Base-by-base conservation (phyloP, 2,329 filamentous ascomycete genomes). In the Onygena corvina region DNA sequence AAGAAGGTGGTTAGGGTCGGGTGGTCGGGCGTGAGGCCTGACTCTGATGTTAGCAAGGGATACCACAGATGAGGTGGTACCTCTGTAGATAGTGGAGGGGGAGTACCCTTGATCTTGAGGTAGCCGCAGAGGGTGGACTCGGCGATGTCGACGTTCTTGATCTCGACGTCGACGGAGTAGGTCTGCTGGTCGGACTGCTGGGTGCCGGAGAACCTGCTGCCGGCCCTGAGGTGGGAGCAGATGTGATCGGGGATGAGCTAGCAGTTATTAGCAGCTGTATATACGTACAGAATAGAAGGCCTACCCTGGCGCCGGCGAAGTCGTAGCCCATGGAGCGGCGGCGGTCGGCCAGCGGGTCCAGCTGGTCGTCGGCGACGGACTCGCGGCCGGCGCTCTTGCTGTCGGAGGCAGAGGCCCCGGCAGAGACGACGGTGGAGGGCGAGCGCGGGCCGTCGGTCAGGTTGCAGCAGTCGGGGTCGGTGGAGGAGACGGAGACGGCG, bases 1-100 rank as follows among this genome's bases (percentile, higher is more conserved):
- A 98, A 98, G 65, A 93, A 98, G 1, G 92, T 98, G 6, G 90
- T 96, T 46, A 98, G 74, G n/a, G 89, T 95, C 9, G 90, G 90
- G 64, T 96, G 90, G 67, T 95, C 89, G 63, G 93, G 84, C 0
- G 92, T 96, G 12, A 98, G 74, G 47, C 89, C 89, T 95, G 8
- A 49, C 11, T 44, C 50, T n/a, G 11, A n/a, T 33, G 36, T 30
- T n/a, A 30, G n/a, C 29, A n/a, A n/a, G n/a, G n/a, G n/a, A n/a
- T n/a, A n/a, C n/a, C n/a, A n/a, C n/a, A n/a, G n/a, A n/a, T n/a
- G n/a, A n/a, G n/a, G n/a, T n/a, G n/a, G n/a, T n/a, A n/a, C n/a
- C n/a, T n/a, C n/a, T n/a, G n/a, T n/a, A n/a, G n/a, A n/a, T n/a
- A n/a, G n/a, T 29, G 14, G 14, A 33, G 12, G 4, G 7, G 2